phyloP scores from a whole-genome alignment of 2,329 filamentous ascomycete genomes.

The Pseudocercospora fuligena region DNA sequence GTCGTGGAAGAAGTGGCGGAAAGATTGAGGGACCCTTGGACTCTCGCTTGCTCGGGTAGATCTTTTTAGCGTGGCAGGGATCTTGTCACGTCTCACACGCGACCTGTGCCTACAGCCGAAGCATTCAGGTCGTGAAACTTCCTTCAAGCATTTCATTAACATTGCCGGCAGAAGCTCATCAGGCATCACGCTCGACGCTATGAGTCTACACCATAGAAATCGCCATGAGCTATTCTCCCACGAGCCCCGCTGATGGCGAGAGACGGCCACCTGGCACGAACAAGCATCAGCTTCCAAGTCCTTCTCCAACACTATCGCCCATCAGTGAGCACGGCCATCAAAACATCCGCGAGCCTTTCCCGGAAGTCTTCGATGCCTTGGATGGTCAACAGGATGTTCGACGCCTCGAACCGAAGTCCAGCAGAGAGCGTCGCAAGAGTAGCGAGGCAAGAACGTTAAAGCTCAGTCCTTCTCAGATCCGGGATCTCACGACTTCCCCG shows the following conservation, averaged over 20 bases:
- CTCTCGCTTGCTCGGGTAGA: slow-evolving; percentile 12
- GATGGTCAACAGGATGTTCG: background rate
- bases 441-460: slow-evolving; percentile 29
- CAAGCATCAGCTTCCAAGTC: slow-evolving; percentile 27
- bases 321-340: slow-evolving; percentile 22
- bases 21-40: background rate
- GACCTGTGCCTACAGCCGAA: background rate
- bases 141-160: background rate
- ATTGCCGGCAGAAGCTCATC: background rate
- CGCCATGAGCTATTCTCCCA: slow-evolving; percentile 22
- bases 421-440: slow-evolving; percentile 18
- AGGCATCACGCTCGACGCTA: background rate
- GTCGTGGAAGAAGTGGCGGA: background rate
- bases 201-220: background rate
- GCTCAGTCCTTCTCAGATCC: slow-evolving; percentile 24
- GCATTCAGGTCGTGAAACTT: background rate
- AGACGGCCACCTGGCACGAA: slow-evolving; percentile 1
- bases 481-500: slow-evolving; percentile 28
- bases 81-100: background rate
- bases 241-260: slow-evolving; percentile 16
- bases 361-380: background rate
- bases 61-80: slow-evolving; percentile 2
- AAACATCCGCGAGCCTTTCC: background rate
- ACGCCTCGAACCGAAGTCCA: background rate
- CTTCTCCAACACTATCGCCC: slow-evolving; percentile 25